Evolutionary conservation across 2,329 filamentous ascomycete genomes (phyloP).

Genomic region (Penicillium sp.): DNA sequence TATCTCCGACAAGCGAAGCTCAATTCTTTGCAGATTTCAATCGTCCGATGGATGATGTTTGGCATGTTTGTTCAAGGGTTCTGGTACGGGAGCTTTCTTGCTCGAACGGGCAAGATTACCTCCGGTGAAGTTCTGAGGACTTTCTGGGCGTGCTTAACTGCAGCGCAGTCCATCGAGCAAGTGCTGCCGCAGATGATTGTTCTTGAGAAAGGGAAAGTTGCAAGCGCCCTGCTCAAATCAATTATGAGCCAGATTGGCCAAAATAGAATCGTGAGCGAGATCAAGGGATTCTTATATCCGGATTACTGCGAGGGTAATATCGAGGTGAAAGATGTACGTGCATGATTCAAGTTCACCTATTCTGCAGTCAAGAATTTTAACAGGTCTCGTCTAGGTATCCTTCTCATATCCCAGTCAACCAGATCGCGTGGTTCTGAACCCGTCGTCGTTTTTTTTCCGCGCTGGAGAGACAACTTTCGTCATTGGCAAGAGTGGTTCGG

Average conservation of each 20-base stretch:
- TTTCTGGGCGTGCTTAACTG: slow-evolving; percentile 80
- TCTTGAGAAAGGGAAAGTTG: slow-evolving; percentile 76
- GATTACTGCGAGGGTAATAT: slow-evolving; percentile 66
- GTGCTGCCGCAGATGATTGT: slow-evolving; percentile 77
- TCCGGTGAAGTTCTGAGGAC: slow-evolving; percentile 76
- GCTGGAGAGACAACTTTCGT: slow-evolving; percentile 76
- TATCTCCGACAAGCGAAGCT: slow-evolving; percentile 71
- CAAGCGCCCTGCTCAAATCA: slow-evolving; percentile 64
- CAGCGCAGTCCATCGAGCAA: slow-evolving; percentile 73
- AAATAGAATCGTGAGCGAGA: slow-evolving; percentile 28
- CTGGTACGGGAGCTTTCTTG: slow-evolving; percentile 78
- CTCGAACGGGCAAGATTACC: slow-evolving; percentile 60
- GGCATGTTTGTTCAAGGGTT: slow-evolving; percentile 86
- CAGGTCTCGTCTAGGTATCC: slow-evolving; percentile 60
- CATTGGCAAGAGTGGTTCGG: slow-evolving; percentile 84
- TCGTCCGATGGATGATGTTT: slow-evolving; percentile 73
- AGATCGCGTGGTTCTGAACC: slow-evolving; percentile 60
- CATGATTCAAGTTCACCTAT: neutral
- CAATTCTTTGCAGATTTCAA: slow-evolving; percentile 72
- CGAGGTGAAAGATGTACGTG: slow-evolving; percentile 65
- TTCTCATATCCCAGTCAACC: slow-evolving; percentile 80
- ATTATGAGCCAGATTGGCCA: slow-evolving; percentile 43
- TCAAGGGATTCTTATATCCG: slow-evolving; percentile 38
- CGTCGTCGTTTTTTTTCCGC: slow-evolving; percentile 70
- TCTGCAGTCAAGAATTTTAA: neutral